A percentile compares a stretch with the other conserved stretches of the same genome.
Conservation (phyloP, 2,329 filamentous ascomycete species). For the Paecilomyces variotii region DNA sequence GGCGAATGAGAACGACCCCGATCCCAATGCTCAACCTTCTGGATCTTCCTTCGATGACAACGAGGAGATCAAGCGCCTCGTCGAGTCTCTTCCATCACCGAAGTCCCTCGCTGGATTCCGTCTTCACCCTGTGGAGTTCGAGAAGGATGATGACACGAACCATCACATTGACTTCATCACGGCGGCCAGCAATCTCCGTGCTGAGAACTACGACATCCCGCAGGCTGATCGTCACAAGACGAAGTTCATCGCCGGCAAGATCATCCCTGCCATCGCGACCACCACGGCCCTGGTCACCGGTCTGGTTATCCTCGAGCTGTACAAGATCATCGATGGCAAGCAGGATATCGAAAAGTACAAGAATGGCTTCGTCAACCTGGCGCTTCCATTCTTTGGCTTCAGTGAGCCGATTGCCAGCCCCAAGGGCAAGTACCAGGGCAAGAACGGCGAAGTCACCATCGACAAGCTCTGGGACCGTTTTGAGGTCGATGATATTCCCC, state of each 20-base stretch:
- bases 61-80: slow-evolving; percentile 66
- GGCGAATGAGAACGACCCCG: slow-evolving; percentile 87
- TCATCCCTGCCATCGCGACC: slow-evolving; percentile 96
- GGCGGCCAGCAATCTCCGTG: slow-evolving; percentile 88
- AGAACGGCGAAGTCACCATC: slow-evolving; percentile 66
- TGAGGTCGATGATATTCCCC: slow-evolving; percentile 76
- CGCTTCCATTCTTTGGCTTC: slow-evolving; percentile 95
- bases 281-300: slow-evolving; percentile 94
- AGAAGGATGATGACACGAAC: slow-evolving; percentile 98
- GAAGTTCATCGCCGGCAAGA: slow-evolving; percentile 99
- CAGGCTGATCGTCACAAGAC: slow-evolving; percentile 92
- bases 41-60: slow-evolving; percentile 58
- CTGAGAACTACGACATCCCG: slow-evolving; percentile 96
- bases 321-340: slow-evolving; percentile 95
- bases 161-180: slow-evolving; percentile 99
- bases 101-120: slow-evolving; percentile 81
- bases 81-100: slow-evolving; percentile 64
- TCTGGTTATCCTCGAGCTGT: slow-evolving; percentile 83
- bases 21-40: slow-evolving; percentile 64
- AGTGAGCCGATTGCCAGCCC: slow-evolving; percentile 91
- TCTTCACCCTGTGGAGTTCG: slow-evolving; percentile 86
- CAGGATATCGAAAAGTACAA: slow-evolving; percentile 97
- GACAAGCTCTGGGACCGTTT: slow-evolving; percentile 99
- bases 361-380: slow-evolving; percentile 96
- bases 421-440: slow-evolving; percentile 81